A percentile compares a stretch with the other conserved stretches of the same genome.
Conservation (phyloP, 805 yeast species). For the Cyberlindnera samutprakarnensis region DNA sequence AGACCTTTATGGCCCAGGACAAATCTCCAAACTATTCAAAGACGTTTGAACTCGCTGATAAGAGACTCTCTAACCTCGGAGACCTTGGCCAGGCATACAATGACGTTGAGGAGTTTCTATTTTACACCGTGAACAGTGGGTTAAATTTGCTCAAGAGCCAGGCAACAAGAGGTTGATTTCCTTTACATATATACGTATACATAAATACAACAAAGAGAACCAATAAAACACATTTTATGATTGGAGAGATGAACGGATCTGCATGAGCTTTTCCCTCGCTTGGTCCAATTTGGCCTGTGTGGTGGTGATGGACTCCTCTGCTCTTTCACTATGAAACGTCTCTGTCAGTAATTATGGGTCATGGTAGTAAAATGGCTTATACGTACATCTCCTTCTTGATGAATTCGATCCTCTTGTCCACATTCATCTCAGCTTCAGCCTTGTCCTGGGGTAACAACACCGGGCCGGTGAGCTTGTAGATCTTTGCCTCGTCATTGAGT, state of each 20-base stretch:
- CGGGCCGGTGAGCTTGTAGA: constrained; percentile 88
- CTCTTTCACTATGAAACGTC: constrained; percentile 35
- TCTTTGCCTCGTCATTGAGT: constrained; percentile 61
- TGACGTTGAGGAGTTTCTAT: constrained; percentile 67
- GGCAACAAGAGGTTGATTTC: constrained; percentile 45
- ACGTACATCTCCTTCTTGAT: constrained; percentile 65
- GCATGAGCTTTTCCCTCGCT: constrained; percentile 47
- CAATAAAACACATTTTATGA: no score
- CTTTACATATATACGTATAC: not conserved
- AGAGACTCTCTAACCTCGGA: constrained; percentile 46
- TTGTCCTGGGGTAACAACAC: constrained; percentile 85
- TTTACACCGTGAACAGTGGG: constrained; percentile 51
- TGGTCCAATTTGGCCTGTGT: constrained; percentile 50
- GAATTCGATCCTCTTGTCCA: constrained; percentile 83
- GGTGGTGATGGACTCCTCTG: constrained; percentile 59
- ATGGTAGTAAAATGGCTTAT: not conserved
- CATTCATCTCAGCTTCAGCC: constrained; percentile 75
- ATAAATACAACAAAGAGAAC: constrained; percentile 1
- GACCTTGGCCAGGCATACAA: constrained; percentile 53
- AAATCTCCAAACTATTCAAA: constrained; percentile 42
- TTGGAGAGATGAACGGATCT: constrained; percentile 30
- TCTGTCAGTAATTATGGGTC: not conserved
- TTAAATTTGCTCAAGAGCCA: constrained; percentile 68
- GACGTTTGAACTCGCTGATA: constrained; percentile 60
- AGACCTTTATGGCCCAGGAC: constrained; percentile 76